Evolutionary conservation across 495 filamentous ascomycete genomes (phyloP).

Genomic region (Neurospora sublineolata): DNA sequence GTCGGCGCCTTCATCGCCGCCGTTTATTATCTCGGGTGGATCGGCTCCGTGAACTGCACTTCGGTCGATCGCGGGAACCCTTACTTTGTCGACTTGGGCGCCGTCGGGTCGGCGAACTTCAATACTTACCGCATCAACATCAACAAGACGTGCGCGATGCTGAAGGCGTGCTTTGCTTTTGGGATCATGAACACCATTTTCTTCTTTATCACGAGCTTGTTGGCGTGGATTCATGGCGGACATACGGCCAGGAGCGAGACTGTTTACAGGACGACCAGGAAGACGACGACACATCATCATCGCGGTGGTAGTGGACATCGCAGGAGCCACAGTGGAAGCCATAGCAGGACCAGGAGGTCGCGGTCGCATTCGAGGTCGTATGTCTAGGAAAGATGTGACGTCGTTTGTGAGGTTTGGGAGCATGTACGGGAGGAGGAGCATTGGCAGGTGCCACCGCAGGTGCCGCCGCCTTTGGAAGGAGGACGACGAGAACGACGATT

Average conservation of each 20-base stretch:
- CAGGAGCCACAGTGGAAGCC: constrained; percentile 3
- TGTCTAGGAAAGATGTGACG: constrained; percentile 2
- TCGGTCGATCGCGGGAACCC: constrained; percentile 31
- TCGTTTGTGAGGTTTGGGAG: not conserved
- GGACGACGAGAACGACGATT: not conserved
- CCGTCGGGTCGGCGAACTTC: constrained; percentile 39
- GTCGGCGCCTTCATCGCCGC: constrained; percentile 72
- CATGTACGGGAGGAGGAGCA: not conserved
- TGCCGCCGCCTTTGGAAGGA: not conserved
- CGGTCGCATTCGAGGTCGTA: constrained; percentile 9
- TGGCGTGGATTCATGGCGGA: constrained; percentile 48
- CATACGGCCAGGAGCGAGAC: constrained; percentile 7
- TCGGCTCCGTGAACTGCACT: constrained; percentile 55
- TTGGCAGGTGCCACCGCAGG: not conserved
- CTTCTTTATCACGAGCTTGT: constrained; percentile 60
- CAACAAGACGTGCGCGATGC: constrained; percentile 75
- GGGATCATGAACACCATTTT: constrained; percentile 80
- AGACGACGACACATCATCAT: not conserved
- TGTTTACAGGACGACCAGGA: not conserved
- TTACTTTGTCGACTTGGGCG: constrained; percentile 48
- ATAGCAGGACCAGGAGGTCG: constrained; percentile 7
- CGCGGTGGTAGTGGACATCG: not conserved
- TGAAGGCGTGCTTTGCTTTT: constrained; percentile 76
- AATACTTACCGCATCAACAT: constrained; percentile 36
- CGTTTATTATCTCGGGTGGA: constrained; percentile 64